Conservation (phyloP, 345 rosid species). For the Clausena lansium region DNA sequence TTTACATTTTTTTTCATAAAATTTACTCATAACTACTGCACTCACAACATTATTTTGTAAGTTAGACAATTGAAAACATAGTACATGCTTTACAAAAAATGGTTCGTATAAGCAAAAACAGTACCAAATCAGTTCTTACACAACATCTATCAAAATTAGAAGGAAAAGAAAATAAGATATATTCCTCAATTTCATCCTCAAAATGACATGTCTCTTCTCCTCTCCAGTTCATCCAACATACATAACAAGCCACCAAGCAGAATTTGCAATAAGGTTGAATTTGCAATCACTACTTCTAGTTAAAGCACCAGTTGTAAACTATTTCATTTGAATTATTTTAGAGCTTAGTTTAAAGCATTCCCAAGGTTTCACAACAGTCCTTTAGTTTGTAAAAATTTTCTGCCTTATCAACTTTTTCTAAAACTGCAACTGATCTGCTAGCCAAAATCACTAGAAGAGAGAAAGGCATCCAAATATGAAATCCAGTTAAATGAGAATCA, state of each 20-base stretch:
- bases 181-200: neutral
- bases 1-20: too few species aligned
- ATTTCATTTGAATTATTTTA: neutral
- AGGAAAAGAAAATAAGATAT: neutral
- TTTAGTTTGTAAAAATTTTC: neutral
- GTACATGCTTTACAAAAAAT: neutral
- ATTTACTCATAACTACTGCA: too few species aligned
- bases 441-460: neutral
- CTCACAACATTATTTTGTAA: too few species aligned
- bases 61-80: neutral
- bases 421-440: neutral
- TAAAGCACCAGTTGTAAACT: neutral
- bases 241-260: neutral
- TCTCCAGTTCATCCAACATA: neutral
- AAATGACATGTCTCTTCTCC: neutral
- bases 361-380: neutral
- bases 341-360: neutral
- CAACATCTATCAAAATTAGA: too few species aligned
- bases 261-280: neutral
- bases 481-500: neutral
- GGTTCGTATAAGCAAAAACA: neutral
- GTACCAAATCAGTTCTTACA: neutral
- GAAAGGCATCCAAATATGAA: neutral
- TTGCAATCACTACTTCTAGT: neutral
- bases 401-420: neutral